phyloP scores from a whole-genome alignment of 805 yeast genomes.

The Yarrowia porcina region DNA sequence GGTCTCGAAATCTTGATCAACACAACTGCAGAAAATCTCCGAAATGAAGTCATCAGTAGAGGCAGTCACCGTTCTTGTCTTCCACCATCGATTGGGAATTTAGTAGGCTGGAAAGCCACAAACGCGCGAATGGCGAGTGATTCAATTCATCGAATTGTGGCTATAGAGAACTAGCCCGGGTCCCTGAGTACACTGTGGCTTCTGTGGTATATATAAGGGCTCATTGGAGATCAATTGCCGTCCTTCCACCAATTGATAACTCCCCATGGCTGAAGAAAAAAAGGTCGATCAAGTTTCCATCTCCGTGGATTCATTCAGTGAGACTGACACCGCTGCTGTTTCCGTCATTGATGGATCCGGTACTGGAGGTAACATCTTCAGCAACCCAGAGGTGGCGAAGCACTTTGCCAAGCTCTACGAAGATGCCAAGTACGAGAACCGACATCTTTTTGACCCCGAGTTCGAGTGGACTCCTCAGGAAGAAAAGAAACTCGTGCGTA shows the following conservation, averaged over 20 bases:
- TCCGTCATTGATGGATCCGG: constrained; percentile 2
- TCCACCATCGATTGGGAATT: background rate
- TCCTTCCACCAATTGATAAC: background rate
- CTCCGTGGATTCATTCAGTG: background rate
- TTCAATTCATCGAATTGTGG: background rate
- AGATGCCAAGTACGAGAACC: constrained; percentile 51
- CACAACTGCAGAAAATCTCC: too few relatives aligned
- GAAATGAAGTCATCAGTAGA: too few relatives aligned
- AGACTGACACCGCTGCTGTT: background rate
- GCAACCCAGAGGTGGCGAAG: constrained; percentile 47
- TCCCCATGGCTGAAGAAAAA: background rate
- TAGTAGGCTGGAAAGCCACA: background rate
- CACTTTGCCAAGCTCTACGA: constrained; percentile 49
- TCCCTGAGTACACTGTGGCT: background rate
- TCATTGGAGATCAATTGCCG: background rate
- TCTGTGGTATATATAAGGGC: background rate
- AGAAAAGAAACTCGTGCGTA: constrained; percentile 49
- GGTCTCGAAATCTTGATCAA: too few relatives aligned
- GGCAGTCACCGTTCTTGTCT: too few relatives aligned
- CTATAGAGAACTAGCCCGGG: background rate
- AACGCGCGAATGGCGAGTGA: background rate
- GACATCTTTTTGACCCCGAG: constrained; percentile 55
- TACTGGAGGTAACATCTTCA: constrained; percentile 38
- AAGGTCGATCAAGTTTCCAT: background rate
- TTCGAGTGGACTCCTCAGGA: constrained; percentile 54